Evolutionary conservation across 2,329 filamentous ascomycete genomes (phyloP).

Genomic region (Aspergillus oerlinghausenensis): DNA sequence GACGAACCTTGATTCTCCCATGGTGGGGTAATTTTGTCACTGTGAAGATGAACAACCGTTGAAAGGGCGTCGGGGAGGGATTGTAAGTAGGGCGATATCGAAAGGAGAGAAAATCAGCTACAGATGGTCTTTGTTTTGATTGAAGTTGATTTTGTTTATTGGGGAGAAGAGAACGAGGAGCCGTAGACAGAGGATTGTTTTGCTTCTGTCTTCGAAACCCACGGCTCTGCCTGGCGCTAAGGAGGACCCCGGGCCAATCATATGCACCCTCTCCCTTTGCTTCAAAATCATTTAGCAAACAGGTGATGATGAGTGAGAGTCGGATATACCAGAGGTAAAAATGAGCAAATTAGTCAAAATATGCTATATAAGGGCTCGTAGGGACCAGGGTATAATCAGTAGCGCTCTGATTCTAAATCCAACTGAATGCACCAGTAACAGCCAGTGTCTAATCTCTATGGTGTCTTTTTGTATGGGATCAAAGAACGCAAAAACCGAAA

Average conservation of each 20-base stretch:
- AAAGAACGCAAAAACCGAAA: background rate
- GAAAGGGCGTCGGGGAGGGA: conserved; percentile 2
- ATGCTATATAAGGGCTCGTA: background rate
- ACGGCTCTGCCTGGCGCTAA: conserved; percentile 21
- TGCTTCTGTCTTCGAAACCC: conserved; percentile 25
- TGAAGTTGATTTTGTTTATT: conserved; percentile 11
- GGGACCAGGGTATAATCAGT: background rate
- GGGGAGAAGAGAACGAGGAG: conserved; percentile 10
- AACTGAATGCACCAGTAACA: background rate
- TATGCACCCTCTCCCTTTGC: background rate
- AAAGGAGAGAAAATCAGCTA: conserved; percentile 2
- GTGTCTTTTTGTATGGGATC: background rate
- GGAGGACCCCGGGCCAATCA: conserved; percentile 15
- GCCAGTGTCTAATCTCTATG: background rate
- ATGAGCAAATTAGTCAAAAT: background rate
- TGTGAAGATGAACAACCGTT: conserved; percentile 2
- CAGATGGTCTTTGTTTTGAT: background rate
- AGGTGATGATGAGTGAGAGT: background rate
- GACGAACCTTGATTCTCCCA: conserved; percentile 62
- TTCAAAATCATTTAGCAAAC: background rate
- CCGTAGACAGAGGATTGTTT: conserved; percentile 15
- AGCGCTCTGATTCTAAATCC: background rate
- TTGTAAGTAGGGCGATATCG: background rate
- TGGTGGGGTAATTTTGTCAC: conserved; percentile 39
- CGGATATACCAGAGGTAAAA: too few species aligned